Evolutionary conservation across 768 basidiomycete genomes (phyloP).

Genomic region (Lyophyllum shimeji): DNA sequence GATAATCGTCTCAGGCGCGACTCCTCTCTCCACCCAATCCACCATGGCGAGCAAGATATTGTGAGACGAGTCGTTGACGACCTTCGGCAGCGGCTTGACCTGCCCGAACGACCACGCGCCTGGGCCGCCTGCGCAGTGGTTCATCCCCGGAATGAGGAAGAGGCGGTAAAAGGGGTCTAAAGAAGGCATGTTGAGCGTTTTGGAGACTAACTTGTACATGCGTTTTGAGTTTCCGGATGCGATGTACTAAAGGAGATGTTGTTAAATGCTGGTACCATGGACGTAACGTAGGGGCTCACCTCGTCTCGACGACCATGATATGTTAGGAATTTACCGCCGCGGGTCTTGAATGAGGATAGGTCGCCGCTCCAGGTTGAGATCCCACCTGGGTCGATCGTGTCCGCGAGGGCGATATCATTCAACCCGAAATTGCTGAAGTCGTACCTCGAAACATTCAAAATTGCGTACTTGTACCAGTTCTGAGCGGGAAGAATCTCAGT

Average conservation of each 20-base stretch:
- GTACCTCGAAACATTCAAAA: constrained; percentile 10
- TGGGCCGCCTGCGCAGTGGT: background rate
- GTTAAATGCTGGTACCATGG: background rate
- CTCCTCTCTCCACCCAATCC: constrained; percentile 12
- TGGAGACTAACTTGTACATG: background rate
- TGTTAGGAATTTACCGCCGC: constrained; percentile 13
- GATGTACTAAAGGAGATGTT: constrained; percentile 1
- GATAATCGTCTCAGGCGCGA: constrained; percentile 3
- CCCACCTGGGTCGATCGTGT: background rate
- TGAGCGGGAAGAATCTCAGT: background rate
- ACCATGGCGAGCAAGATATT: constrained; percentile 13
- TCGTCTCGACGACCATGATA: constrained; percentile 16
- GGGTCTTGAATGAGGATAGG: constrained; percentile 6
- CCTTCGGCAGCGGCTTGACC: background rate
- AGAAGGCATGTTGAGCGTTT: background rate
- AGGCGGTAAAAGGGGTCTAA: constrained; percentile 1
- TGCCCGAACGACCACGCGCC: constrained; percentile 9
- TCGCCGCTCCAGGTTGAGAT: constrained; percentile 10
- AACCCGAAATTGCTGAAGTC: constrained; percentile 7
- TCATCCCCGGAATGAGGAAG: background rate
- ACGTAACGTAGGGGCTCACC: background rate
- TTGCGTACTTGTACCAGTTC: constrained; percentile 13
- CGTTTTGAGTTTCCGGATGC: constrained; percentile 12
- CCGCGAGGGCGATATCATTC: background rate
- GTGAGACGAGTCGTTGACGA: constrained; percentile 4